Evolutionary conservation across 78 protist genomes (phyloP), one percentile per base, ranked within the genome.

Genomic region (Speleostelium caveatum): DNA sequence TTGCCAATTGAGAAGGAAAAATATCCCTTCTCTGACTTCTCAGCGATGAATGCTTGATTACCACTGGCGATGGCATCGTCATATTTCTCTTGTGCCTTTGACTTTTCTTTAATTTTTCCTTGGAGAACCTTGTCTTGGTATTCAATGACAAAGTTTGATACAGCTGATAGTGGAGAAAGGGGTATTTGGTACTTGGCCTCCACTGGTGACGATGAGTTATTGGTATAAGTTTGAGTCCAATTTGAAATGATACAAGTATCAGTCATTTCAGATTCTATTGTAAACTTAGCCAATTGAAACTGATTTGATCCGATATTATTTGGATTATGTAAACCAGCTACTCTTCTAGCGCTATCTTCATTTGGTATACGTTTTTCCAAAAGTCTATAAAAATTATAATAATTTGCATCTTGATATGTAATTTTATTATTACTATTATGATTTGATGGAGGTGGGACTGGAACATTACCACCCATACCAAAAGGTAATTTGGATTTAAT

Each of bases 1-100:
- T 93, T 93, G 55, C 99, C 99, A 17, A 97, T 65, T 0, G 1
- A 3, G 3, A 69, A n/a, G 1, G 22, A 30, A 14, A 80, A 80
- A 1, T 24, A 28, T 33, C 77, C 78, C 14, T 32, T 35, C 6
- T 30, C 16, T n/a, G 35, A 26, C 24, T 55, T 55, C 0, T 32
- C 45, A 1, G 60, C 77, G 0, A 80, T 7, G 21, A 79, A 79
- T n/a, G 77, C 67, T 56, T 67, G 76, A 28, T 39, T 21, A 17
- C 89, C 89, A 38, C 60, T 68, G 3, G 77, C 76, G 17, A 79
- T 53, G 2, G 87, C 51, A 36, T 73, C 79, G 8, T 3, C 12
- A 36, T 73, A 73, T 38, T 56, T 45, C 53, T 45, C 53, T 10
- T 45, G 53, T 45, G 79, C 79, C 7, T 41, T 60, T 56, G 49